Conservation (phyloP, 805 yeast species). For the Zygosaccharomyces bailii region DNA sequence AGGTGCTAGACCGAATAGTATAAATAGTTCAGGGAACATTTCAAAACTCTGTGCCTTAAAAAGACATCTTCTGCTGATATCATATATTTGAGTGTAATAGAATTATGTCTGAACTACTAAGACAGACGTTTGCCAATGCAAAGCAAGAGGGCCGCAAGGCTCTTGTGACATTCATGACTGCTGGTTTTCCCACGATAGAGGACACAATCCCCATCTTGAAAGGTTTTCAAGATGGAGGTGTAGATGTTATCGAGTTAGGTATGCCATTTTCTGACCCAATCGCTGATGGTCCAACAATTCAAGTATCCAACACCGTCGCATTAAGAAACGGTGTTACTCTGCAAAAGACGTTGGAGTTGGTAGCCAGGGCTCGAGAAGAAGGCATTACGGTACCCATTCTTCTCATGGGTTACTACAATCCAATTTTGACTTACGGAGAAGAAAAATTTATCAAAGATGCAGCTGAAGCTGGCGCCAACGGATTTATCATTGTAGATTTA, state of each 20-base stretch:
- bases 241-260: slow-evolving; percentile 91
- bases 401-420: slow-evolving; percentile 98
- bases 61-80: not conserved
- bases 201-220: slow-evolving; percentile 83
- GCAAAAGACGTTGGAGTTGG: slow-evolving; percentile 62
- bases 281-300: slow-evolving; percentile 98
- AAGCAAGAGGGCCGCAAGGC: slow-evolving; percentile 73
- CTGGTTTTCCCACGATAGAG: slow-evolving; percentile 85
- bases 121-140: slow-evolving; percentile 54
- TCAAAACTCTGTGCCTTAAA: too few relatives aligned
- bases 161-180: slow-evolving; percentile 87
- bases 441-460: slow-evolving; percentile 73
- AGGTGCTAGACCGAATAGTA: too few relatives aligned
- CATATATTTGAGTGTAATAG: too few relatives aligned
- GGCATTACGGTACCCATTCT: slow-evolving; percentile 89
- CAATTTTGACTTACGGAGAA: slow-evolving; percentile 87
- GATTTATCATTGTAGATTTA: slow-evolving; percentile 88
- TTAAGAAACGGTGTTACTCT: slow-evolving; percentile 79
- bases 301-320: slow-evolving; percentile 79
- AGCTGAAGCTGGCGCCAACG: slow-evolving; percentile 89
- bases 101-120: slow-evolving; percentile 42
- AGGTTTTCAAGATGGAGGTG: slow-evolving; percentile 93
- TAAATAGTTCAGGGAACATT: too few relatives aligned
- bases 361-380: slow-evolving; percentile 66
- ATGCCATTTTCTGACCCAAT: slow-evolving; percentile 97